These are phyloP conservation scores for Camelina neglecta DNA, from an alignment of 345 rosid species.

Conservation along the genomic window DNA sequence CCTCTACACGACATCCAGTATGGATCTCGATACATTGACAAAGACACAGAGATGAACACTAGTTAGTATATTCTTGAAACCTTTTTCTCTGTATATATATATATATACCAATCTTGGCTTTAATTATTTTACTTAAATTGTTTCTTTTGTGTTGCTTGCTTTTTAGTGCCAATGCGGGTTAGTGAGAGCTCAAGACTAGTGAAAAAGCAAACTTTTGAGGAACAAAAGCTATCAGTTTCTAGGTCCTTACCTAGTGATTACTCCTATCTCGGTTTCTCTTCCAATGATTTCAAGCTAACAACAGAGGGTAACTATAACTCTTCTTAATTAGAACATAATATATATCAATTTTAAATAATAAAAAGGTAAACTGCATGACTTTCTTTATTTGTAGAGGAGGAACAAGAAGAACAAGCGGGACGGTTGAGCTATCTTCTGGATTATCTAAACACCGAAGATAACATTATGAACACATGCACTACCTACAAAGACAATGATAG, in stretches of 20 bases:
- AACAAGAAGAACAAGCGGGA: conserved; percentile 55
- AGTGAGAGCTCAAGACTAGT: conserved; percentile 54
- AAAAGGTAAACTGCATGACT: neutral
- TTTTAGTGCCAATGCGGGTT: conserved; percentile 50
- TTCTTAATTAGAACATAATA: neutral
- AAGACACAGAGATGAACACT: conserved; percentile 66
- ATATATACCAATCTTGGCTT: conserved; percentile 15
- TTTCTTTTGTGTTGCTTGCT: conserved; percentile 12
- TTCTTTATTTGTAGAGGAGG: conserved; percentile 25
- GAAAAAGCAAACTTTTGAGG: conserved; percentile 42
- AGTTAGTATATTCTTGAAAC: conserved; percentile 38
- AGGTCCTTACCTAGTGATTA: conserved; percentile 48
- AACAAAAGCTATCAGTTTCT: conserved; percentile 45
- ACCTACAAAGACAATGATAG: conserved; percentile 65
- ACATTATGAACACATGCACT: conserved; percentile 46
- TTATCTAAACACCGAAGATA: conserved; percentile 59
- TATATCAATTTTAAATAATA: too few relatives aligned
- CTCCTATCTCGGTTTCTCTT: conserved; percentile 58
- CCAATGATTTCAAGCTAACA: conserved; percentile 52
- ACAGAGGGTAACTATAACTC: conserved; percentile 52
- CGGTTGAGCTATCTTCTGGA: conserved; percentile 60
- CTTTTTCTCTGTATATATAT: neutral
- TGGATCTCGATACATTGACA: conserved; percentile 54
- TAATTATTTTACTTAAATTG: neutral
- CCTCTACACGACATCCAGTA: conserved; percentile 52